These are phyloP conservation scores for Rhododendron kiyosumense DNA, from an alignment of 148 eudicot genomes.

Conservation along the genomic window DNA sequence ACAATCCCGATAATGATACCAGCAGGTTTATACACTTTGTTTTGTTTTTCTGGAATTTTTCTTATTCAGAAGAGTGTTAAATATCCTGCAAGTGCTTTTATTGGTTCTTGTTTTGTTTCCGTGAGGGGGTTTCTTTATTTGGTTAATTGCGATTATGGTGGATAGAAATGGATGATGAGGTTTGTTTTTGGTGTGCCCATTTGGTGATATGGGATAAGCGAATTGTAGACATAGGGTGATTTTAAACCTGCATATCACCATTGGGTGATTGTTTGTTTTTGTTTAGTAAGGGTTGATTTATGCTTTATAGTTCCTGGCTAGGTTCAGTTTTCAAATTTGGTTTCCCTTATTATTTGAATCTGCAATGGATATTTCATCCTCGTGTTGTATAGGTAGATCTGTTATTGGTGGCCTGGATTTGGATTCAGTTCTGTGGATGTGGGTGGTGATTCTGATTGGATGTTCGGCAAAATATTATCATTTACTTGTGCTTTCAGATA, in stretches of 20 bases:
- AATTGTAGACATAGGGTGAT: background rate
- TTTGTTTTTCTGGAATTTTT: background rate
- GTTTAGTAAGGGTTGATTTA: background rate
- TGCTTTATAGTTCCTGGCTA: background rate
- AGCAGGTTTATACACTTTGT: background rate
- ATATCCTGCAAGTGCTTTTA: background rate
- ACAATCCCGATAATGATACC: conserved; percentile 22
- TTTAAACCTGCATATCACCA: background rate
- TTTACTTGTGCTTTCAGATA: background rate
- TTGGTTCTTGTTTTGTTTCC: background rate
- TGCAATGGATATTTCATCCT: background rate
- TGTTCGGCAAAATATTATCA: background rate
- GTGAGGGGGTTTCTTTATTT: background rate
- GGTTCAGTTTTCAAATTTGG: background rate
- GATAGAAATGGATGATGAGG: background rate
- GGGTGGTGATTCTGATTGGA: background rate
- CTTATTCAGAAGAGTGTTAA: background rate
- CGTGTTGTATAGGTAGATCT: background rate
- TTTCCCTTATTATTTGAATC: background rate
- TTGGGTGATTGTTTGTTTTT: background rate
- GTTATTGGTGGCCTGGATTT: background rate
- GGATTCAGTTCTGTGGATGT: background rate
- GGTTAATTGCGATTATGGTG: background rate
- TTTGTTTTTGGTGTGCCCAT: background rate
- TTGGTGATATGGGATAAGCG: background rate